These are phyloP conservation scores for Penicillium argentinense DNA, from an alignment of 495 filamentous ascomycete species.

Conservation along the genomic window DNA sequence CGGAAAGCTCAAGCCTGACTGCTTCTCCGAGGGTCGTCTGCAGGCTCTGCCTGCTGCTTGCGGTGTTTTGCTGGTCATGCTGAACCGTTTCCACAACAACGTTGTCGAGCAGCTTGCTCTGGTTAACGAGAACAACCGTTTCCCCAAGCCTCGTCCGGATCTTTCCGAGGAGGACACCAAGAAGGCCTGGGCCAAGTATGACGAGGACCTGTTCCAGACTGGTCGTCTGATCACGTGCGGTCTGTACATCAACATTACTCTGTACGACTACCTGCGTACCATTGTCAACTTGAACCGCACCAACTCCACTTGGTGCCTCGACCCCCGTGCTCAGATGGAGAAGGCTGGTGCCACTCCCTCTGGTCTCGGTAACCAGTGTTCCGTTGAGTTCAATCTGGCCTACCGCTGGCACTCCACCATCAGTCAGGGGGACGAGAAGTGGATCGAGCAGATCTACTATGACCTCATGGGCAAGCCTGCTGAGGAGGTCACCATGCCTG, in stretches of 20 bases:
- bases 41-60: conserved; percentile 57
- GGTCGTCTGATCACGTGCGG: conserved; percentile 76
- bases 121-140: conserved; percentile 73
- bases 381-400: conserved; percentile 70
- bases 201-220: conserved; percentile 84
- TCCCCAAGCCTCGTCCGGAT: conserved; percentile 55
- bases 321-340: conserved; percentile 47
- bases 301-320: conserved; percentile 75
- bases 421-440: conserved; percentile 62
- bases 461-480: conserved; percentile 56
- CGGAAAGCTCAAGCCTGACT: conserved; percentile 59
- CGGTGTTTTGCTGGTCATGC: conserved; percentile 57
- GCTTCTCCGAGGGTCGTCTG: conserved; percentile 55
- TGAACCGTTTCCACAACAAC: conserved; percentile 75
- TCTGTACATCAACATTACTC: conserved; percentile 80
- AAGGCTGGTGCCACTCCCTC: conserved; percentile 57
- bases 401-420: conserved; percentile 72
- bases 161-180: conserved; percentile 49
- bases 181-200: conserved; percentile 69
- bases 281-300: conserved; percentile 80
- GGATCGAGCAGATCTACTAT: conserved; percentile 60
- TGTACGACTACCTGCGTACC: conserved; percentile 81
- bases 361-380: conserved; percentile 70
- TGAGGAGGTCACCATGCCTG: conserved; percentile 47
- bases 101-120: conserved; percentile 64